phyloP scores from a whole-genome alignment of 2,329 filamentous ascomycete species.

The Botrytis byssoidea region DNA sequence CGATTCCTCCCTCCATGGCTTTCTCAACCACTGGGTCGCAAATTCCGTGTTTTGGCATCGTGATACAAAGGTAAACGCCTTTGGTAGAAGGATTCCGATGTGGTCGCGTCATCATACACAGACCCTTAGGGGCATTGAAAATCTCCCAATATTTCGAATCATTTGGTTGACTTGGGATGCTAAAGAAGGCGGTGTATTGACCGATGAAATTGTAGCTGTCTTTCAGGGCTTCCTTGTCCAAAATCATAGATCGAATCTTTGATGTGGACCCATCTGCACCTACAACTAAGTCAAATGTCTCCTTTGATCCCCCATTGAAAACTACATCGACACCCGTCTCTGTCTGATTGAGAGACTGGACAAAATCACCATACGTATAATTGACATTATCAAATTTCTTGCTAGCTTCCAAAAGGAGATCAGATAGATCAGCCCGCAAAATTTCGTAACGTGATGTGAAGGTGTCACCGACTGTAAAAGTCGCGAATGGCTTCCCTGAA shows the following conservation, averaged over 20 bases:
- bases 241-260: slow-evolving; percentile 46
- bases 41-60: slow-evolving; percentile 36
- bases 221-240: slow-evolving; percentile 43
- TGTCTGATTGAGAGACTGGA: slow-evolving; percentile 40
- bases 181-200: slow-evolving; percentile 46
- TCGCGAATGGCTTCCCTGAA: slow-evolving; percentile 42
- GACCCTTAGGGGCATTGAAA: slow-evolving; percentile 43
- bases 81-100: slow-evolving; percentile 40
- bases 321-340: slow-evolving; percentile 44
- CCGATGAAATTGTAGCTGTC: slow-evolving; percentile 36
- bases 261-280: slow-evolving; percentile 50
- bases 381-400: slow-evolving; percentile 29
- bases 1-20: slow-evolving; percentile 41
- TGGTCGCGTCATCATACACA: slow-evolving; percentile 41
- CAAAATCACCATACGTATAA: slow-evolving; percentile 44
- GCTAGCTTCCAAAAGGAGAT: slow-evolving; percentile 43
- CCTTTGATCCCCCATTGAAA: slow-evolving; percentile 39
- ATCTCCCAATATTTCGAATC: slow-evolving; percentile 41
- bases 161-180: slow-evolving; percentile 43
- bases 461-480: slow-evolving; percentile 41
- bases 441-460: slow-evolving; percentile 48
- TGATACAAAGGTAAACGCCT: slow-evolving; percentile 41
- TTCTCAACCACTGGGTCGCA: slow-evolving; percentile 42
- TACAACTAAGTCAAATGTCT: slow-evolving; percentile 49
- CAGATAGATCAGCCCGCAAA: slow-evolving; percentile 44